Conservation (phyloP, 2,329 filamentous ascomycete genomes). For the Thelonectria rubi region DNA sequence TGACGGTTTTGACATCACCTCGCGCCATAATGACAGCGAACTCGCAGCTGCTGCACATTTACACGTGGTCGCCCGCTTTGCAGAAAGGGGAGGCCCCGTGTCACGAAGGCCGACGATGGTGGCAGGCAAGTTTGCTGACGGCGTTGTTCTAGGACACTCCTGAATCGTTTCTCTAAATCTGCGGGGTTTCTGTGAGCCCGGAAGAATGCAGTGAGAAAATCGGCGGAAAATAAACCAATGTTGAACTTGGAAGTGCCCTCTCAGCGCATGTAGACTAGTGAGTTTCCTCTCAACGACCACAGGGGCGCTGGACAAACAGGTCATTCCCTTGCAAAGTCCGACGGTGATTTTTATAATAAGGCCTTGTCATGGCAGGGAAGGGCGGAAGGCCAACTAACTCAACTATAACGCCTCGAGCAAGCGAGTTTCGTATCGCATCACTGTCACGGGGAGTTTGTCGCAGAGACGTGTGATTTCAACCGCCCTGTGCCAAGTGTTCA, state of each 20-base stretch:
- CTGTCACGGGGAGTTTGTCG: neutral
- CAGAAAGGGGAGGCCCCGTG: neutral
- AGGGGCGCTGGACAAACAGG: too few species aligned
- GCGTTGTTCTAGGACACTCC: too few species aligned
- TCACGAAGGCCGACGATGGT: neutral
- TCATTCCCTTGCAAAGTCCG: neutral
- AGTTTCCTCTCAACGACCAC: too few species aligned
- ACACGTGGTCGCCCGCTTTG: conserved; percentile 18
- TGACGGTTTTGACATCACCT: conserved; percentile 27
- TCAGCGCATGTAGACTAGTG: too few species aligned
- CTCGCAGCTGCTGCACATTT: conserved; percentile 22
- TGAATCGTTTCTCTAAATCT: too few species aligned
- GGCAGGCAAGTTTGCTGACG: neutral
- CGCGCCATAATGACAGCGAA: conserved; percentile 30
- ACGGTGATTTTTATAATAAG: neutral
- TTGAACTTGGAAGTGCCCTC: too few species aligned
- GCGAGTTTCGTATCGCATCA: too few species aligned
- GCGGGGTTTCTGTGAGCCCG: too few species aligned
- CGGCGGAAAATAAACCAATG: too few species aligned
- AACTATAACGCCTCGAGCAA: neutral
- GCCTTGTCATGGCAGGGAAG: neutral
- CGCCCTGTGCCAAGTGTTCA: conserved; percentile 4
- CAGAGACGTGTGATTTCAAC: neutral
- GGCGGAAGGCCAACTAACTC: too few species aligned
- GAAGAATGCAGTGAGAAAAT: too few species aligned